These are phyloP conservation scores for Starmerella sirachaensis DNA, from an alignment of 805 yeast species.

Conservation along the genomic window DNA sequence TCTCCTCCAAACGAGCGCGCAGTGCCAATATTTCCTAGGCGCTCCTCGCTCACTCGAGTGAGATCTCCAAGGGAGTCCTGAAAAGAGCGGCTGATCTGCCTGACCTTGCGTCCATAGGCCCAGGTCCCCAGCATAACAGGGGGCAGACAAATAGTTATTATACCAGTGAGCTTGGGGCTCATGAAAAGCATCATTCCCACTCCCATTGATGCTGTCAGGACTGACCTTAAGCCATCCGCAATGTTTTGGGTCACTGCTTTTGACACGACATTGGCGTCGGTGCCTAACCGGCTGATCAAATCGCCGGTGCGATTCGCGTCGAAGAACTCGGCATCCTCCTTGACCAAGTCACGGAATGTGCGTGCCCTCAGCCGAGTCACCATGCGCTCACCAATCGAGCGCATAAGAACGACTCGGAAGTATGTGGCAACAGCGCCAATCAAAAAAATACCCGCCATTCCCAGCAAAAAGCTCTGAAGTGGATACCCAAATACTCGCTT, in stretches of 20 bases:
- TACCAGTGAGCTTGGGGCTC: conserved; percentile 67
- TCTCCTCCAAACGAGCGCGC: conserved; percentile 90
- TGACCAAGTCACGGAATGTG: conserved; percentile 61
- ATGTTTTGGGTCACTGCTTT: conserved; percentile 77
- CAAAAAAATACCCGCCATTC: conserved; percentile 49
- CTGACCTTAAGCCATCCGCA: conserved; percentile 81
- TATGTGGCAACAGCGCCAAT: conserved; percentile 70
- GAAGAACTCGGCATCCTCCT: conserved; percentile 80
- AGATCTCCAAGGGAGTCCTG: conserved; percentile 77
- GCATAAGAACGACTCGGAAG: conserved; percentile 63
- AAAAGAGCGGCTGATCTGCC: conserved; percentile 57
- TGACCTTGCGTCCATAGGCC: conserved; percentile 69
- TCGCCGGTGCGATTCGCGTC: conserved; percentile 89
- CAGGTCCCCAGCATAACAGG: conserved; percentile 70
- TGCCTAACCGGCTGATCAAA: conserved; percentile 72
- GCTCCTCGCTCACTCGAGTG: conserved; percentile 86
- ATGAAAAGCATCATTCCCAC: conserved; percentile 84
- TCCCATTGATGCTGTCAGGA: conserved; percentile 75
- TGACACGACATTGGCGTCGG: conserved; percentile 80
- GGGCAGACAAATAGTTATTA: conserved; percentile 71
- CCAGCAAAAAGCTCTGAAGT: conserved; percentile 49
- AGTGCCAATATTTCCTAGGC: conserved; percentile 69
- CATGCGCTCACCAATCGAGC: conserved; percentile 73
- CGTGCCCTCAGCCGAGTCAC: conserved; percentile 75
- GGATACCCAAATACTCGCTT: conserved; percentile 47